Conservation (phyloP, 345 rosid genomes). For the Syzygium oleosum region DNA sequence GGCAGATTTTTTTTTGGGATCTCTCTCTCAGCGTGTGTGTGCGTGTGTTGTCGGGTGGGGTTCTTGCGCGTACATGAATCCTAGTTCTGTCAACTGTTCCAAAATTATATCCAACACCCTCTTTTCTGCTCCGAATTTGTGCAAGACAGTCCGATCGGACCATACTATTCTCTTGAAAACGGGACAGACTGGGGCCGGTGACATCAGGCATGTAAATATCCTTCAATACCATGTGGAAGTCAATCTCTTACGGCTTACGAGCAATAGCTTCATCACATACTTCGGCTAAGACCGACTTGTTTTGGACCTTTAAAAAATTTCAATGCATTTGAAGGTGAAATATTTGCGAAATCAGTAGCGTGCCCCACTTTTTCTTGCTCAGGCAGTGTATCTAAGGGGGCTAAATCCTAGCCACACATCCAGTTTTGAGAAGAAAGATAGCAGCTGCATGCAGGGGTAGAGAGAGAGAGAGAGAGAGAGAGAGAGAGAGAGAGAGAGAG, state of each 20-base stretch:
- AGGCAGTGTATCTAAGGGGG: background rate
- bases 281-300: background rate
- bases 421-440: background rate
- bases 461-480: background rate
- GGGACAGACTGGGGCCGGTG: background rate
- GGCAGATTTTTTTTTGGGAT: background rate
- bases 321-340: background rate
- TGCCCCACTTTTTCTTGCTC: background rate
- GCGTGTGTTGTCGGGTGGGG: background rate
- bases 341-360: background rate
- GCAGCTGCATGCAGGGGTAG: background rate
- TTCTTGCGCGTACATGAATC: background rate
- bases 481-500: background rate
- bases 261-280: background rate
- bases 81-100: background rate
- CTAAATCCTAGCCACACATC: background rate
- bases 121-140: background rate
- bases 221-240: background rate
- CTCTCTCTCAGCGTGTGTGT: background rate
- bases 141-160: background rate
- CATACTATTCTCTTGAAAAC: background rate
- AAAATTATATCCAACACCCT: background rate
- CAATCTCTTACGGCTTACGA: background rate
- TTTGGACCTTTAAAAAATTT: background rate
- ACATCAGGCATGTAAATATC: background rate